Evolutionary conservation across 163 green algal species (phyloP).

Genomic region (Dunaliella salina): DNA sequence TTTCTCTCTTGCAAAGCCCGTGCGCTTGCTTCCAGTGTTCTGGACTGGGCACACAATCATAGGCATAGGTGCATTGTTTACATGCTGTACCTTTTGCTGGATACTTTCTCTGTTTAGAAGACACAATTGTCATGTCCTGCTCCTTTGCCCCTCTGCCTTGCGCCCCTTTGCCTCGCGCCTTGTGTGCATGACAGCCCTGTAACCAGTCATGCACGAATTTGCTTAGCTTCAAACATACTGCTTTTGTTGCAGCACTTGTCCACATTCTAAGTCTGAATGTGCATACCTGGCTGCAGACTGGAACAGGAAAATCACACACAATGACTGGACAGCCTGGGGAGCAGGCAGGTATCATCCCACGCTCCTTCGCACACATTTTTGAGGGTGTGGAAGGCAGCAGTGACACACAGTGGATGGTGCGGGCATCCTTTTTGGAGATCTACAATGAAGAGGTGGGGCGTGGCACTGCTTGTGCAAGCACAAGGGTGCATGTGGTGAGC

Average conservation of each 20-base stretch:
- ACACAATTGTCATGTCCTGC: too few relatives aligned
- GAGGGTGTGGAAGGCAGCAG: conserved; percentile 47
- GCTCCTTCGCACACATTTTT: conserved; percentile 78
- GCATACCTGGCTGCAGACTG: conserved; percentile 33
- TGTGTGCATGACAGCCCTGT: not conserved
- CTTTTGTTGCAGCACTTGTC: too few relatives aligned
- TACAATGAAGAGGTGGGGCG: conserved; percentile 79
- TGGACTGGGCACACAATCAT: not conserved
- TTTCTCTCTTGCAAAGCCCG: too few relatives aligned
- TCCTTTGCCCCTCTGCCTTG: too few relatives aligned
- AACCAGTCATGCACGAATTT: too few relatives aligned
- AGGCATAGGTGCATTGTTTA: too few relatives aligned
- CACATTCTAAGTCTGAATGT: not conserved
- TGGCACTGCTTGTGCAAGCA: too few relatives aligned
- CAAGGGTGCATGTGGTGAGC: too few relatives aligned
- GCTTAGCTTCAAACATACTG: too few relatives aligned
- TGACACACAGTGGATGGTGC: conserved; percentile 63
- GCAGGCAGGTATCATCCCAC: conserved; percentile 73
- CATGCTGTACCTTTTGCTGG: too few relatives aligned
- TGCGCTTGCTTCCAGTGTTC: not conserved
- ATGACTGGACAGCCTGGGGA: conserved; percentile 60
- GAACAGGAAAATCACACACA: conserved; percentile 79
- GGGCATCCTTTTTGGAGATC: conserved; percentile 81
- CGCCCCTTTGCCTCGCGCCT: not conserved
- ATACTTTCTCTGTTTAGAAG: too few relatives aligned